Conservation (phyloP, 768 basidiomycete genomes). For the Lactarius sanguifluus region DNA sequence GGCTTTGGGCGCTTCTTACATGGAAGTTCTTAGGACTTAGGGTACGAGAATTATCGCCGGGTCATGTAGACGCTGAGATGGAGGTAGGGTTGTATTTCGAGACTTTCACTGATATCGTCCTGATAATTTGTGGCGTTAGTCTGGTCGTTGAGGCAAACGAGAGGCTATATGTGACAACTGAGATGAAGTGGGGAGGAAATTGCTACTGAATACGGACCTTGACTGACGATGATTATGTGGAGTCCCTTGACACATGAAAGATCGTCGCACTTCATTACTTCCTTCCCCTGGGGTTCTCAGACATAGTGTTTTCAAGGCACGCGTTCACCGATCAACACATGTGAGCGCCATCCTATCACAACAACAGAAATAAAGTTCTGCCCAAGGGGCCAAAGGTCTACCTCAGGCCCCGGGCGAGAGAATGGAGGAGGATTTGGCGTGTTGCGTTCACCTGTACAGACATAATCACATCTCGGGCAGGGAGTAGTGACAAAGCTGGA, state of each 20-base stretch:
- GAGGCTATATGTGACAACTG: slow-evolving; percentile 50
- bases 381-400: slow-evolving; percentile 40
- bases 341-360: slow-evolving; percentile 36
- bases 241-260: slow-evolving; percentile 38
- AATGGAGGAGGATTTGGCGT: slow-evolving; percentile 39
- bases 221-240: slow-evolving; percentile 20
- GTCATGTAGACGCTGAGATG: slow-evolving; percentile 46
- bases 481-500: too few species aligned
- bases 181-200: slow-evolving; percentile 40
- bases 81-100: slow-evolving; percentile 42
- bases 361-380: slow-evolving; percentile 19
- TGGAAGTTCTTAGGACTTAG: slow-evolving; percentile 39
- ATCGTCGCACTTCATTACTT: slow-evolving; percentile 42
- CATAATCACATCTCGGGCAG: slow-evolving; percentile 44
- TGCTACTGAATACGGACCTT: slow-evolving; percentile 47
- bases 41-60: slow-evolving; percentile 38
- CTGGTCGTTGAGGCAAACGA: slow-evolving; percentile 51
- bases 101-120: slow-evolving; percentile 36
- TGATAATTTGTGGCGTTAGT: slow-evolving; percentile 36
- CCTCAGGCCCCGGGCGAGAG: slow-evolving; percentile 36
- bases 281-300: slow-evolving; percentile 48
- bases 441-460: slow-evolving; percentile 42
- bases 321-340: slow-evolving; percentile 52
- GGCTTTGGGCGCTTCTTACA: slow-evolving; percentile 36
- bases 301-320: slow-evolving; percentile 46